Percentiles rank a stretch among this genome's conserved stretches.
These are phyloP conservation scores for Lachancea sp. DNA, from an alignment of 805 yeast genomes.

Conservation along the genomic window DNA sequence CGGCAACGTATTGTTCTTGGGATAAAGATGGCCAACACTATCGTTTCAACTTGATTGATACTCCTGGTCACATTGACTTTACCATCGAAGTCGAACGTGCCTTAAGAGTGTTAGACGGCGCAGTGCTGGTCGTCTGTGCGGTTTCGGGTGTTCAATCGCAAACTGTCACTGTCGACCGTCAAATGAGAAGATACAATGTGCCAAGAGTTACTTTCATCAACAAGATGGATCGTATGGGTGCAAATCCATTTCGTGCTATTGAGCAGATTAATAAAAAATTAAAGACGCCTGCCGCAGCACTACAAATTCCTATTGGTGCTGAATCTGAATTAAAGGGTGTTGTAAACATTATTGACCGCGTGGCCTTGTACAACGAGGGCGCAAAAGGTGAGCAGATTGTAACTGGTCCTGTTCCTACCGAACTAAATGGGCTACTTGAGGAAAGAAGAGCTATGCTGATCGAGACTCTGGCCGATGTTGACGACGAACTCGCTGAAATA, in stretches of 20 bases:
- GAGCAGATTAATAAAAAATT: conserved; percentile 84
- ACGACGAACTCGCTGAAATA: conserved; percentile 93
- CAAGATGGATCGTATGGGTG: conserved; percentile 99
- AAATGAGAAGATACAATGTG: conserved; percentile 96
- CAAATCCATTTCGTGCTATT: conserved; percentile 92
- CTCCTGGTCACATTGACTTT: conserved; percentile 98
- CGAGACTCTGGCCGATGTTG: conserved; percentile 96
- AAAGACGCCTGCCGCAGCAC: conserved; percentile 92
- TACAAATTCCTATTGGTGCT: conserved; percentile 96
- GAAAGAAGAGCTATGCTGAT: conserved; percentile 82
- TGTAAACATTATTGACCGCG: conserved; percentile 84
- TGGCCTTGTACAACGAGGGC: conserved; percentile 85
- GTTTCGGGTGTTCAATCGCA: conserved; percentile 98
- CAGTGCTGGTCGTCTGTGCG: conserved; percentile 96
- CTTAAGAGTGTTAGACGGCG: conserved; percentile 95
- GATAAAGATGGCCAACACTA: conserved; percentile 59
- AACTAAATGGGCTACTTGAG: conserved; percentile 73
- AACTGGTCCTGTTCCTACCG: conserved; percentile 65
- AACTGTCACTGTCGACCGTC: conserved; percentile 97
- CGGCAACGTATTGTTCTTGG: conserved; percentile 98
- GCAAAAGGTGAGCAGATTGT: conserved; percentile 77
- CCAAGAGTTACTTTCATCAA: conserved; percentile 95
- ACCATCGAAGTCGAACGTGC: conserved; percentile 99
- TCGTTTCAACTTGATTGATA: conserved; percentile 92
- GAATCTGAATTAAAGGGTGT: conserved; percentile 82